Conservation (phyloP, 2,329 filamentous ascomycete genomes). For the Aureobasidium zeae region DNA sequence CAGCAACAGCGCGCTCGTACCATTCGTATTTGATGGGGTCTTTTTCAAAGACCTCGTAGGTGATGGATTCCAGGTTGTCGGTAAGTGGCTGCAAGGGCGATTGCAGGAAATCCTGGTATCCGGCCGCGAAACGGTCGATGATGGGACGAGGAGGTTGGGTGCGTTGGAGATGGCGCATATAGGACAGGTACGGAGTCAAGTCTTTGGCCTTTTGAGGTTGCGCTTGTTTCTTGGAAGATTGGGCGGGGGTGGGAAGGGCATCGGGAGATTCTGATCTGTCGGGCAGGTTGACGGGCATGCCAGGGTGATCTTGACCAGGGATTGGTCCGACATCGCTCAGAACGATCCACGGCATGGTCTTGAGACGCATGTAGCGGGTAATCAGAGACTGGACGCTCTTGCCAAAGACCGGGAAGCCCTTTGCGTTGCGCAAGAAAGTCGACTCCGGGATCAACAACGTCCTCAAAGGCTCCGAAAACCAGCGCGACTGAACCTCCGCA, state of each 20-base stretch:
- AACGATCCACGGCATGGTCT: conserved; percentile 51
- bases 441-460: conserved; percentile 45
- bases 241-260: conserved; percentile 58
- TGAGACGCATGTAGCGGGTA: conserved; percentile 47
- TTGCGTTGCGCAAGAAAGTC: conserved; percentile 49
- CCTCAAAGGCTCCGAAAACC: conserved; percentile 55
- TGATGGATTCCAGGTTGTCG: conserved; percentile 93
- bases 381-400: conserved; percentile 51
- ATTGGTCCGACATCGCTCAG: conserved; percentile 50
- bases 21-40: conserved; percentile 97
- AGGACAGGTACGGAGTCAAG: conserved; percentile 62
- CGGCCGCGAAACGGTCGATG: conserved; percentile 58
- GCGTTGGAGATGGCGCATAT: conserved; percentile 74
- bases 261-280: conserved; percentile 1
- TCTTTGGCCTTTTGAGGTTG: conserved; percentile 34
- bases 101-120: conserved; percentile 90
- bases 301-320: conserved; percentile 29
- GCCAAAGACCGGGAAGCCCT: conserved; percentile 50
- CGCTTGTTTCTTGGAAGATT: conserved; percentile 43
- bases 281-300: neutral
- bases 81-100: conserved; percentile 89
- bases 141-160: conserved; percentile 60
- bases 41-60: conserved; percentile 97
- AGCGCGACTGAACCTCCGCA: conserved; percentile 47
- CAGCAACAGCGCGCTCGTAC: conserved; percentile 77